Base-by-base conservation (phyloP, 2,329 filamentous ascomycete genomes). In the Cadophora sp. region DNA sequence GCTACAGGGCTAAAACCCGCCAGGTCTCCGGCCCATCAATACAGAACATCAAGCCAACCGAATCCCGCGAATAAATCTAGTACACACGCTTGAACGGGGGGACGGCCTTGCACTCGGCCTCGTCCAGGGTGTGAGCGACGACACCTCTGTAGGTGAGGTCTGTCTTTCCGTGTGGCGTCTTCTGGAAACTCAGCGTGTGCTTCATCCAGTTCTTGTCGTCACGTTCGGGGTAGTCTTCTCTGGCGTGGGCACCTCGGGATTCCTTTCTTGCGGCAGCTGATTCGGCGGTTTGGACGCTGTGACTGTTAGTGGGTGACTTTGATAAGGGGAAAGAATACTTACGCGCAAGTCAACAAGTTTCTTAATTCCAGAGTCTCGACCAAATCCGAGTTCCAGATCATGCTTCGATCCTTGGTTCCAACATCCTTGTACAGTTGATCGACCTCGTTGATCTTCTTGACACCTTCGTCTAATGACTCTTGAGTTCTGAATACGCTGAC, bases 371-470 rank as follows among this genome's bases (percentile, higher is more conserved):
- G 89, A 8, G 95, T 97, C 87, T 98, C 95, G 71, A 97, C 93
- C 48, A 98, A 89, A 79, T 98, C 95, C 27, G 92, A 94, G 89
- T 98, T 98, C 95, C 95, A 98, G 85, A 98, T 98, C 95, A 98
- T 97, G 87, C 93, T 97, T 82, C 96, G 92, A 82, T 98, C 95
- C 89, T 97, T 97, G 84, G 93, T 97, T 78, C 93, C 93, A 75
- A 98, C 91, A 78, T 97, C 86, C 76, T 86, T 83, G 83, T 92
- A 98, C 77, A 85, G 87, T 76, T 87, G 82, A 80, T 98, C 95
- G 75, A 98, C 93, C 75, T 93, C 89, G 73, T 83, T 89, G 81
- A 98, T 96, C 85, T 90, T 94, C 82, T 86, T 85, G 71, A 97
- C 94, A 88, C 95, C 95, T 82, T 97, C 92, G 75, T 97, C 93